Evolutionary conservation across 305 asterid species (phyloP).

Genomic region (Withania somnifera): DNA sequence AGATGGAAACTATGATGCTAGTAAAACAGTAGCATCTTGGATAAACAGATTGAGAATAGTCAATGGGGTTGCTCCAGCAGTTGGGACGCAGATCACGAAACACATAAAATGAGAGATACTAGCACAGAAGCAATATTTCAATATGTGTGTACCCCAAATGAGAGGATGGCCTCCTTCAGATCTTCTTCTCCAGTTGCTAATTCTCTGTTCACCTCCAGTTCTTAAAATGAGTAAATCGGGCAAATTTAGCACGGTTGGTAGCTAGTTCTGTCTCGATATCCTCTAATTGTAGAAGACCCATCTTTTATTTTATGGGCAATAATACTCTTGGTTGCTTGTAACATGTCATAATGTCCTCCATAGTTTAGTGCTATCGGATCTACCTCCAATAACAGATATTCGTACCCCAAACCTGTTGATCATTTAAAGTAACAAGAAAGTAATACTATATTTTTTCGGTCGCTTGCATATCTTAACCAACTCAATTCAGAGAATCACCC

Average conservation of each 20-base stretch:
- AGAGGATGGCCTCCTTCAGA: conserved; percentile 6
- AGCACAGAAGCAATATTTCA: not conserved
- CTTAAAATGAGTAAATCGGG: conserved; percentile 33
- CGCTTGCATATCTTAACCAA: not conserved
- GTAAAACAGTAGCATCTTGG: not conserved
- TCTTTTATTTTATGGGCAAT: conserved; percentile 16
- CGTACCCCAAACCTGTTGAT: conserved; percentile 1
- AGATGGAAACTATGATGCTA: not conserved
- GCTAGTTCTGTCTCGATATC: conserved; percentile 12
- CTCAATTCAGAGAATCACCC: not conserved
- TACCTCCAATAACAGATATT: conserved; percentile 11
- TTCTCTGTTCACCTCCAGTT: conserved; percentile 23
- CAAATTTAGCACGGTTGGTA: not conserved
- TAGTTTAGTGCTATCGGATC: conserved; percentile 5
- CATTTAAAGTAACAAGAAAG: not conserved
- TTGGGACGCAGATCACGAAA: not conserved
- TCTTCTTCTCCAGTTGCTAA: conserved; percentile 21
- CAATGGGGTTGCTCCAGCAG: not conserved
- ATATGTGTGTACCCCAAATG: not conserved
- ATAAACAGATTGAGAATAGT: not conserved
- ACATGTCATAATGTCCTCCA: conserved; percentile 21
- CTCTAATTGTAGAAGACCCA: conserved; percentile 9
- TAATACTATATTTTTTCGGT: not conserved
- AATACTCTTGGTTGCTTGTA: conserved; percentile 13
- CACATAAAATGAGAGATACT: not conserved